These are phyloP conservation scores for Wickerhamiella bombiphila DNA, from an alignment of 805 yeast genomes.

Conservation along the genomic window DNA sequence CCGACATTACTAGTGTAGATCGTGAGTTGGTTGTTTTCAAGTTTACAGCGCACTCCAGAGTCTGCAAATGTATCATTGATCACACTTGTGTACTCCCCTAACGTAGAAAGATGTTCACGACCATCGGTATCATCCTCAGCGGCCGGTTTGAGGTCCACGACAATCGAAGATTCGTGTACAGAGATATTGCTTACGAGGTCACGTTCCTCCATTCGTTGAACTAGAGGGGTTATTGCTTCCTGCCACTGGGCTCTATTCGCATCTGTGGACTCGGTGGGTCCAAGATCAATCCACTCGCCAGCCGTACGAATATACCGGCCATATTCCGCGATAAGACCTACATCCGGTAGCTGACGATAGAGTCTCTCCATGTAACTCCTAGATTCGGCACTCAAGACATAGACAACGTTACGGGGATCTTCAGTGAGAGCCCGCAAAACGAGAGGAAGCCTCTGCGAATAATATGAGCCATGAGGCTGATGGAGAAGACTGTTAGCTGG, in stretches of 20 bases:
- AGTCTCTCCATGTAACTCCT: slow-evolving; percentile 50
- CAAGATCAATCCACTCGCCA: slow-evolving; percentile 44
- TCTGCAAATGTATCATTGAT: slow-evolving; percentile 60
- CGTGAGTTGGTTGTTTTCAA: slow-evolving; percentile 52
- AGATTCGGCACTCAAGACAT: slow-evolving; percentile 52
- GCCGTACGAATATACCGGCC: slow-evolving; percentile 55
- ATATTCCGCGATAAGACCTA: slow-evolving; percentile 81
- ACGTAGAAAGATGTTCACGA: slow-evolving; percentile 48
- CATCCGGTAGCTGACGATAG: slow-evolving; percentile 48
- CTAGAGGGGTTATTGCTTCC: slow-evolving; percentile 38
- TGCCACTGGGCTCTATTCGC: too few relatives aligned
- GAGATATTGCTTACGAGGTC: slow-evolving; percentile 65
- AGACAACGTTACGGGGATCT: slow-evolving; percentile 52
- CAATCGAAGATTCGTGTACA: slow-evolving; percentile 59
- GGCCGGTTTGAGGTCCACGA: slow-evolving; percentile 53
- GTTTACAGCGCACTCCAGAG: slow-evolving; percentile 60
- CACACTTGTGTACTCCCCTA: slow-evolving; percentile 78
- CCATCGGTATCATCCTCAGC: slow-evolving; percentile 27
- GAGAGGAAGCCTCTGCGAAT: slow-evolving; percentile 23
- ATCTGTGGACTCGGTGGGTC: slow-evolving; percentile 19
- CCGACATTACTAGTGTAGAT: slow-evolving; percentile 46
- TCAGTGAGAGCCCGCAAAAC: slow-evolving; percentile 44
- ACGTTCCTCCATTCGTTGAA: slow-evolving; percentile 53
- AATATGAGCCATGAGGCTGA: slow-evolving; percentile 9
- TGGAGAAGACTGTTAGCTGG: slow-evolving; percentile 9